A percentile compares a stretch with the other conserved stretches of the same genome.
phyloP scores from a whole-genome alignment of 1,139 yeast species.

The Yamadazyma friedrichii region DNA sequence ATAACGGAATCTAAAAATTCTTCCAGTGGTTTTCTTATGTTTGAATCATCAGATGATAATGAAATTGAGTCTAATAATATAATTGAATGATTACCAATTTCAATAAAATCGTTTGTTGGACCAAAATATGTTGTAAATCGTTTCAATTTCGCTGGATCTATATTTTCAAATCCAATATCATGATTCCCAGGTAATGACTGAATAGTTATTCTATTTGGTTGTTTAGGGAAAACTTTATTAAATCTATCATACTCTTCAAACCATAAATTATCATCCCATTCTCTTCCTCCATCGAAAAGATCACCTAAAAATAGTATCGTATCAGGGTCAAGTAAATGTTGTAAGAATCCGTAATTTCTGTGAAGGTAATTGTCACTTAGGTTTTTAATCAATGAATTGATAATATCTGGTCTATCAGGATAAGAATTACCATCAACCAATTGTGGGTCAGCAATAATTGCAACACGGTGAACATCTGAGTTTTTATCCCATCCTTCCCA shows the following conservation, averaged over 20 bases:
- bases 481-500: constrained; percentile 58
- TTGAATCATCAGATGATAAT: constrained; percentile 46
- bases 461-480: constrained; percentile 55
- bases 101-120: constrained; percentile 51
- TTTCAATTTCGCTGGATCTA: constrained; percentile 49
- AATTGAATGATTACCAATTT: constrained; percentile 73
- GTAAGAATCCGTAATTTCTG: constrained; percentile 68
- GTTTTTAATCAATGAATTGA: constrained; percentile 46
- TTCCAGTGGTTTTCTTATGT: constrained; percentile 20
- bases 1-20: constrained; percentile 26
- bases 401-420: constrained; percentile 49
- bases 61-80: constrained; percentile 82
- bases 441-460: constrained; percentile 89
- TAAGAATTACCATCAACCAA: constrained; percentile 78
- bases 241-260: constrained; percentile 69
- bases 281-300: constrained; percentile 91
- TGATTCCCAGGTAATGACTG: constrained; percentile 88
- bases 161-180: constrained; percentile 87
- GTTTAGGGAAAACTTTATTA: constrained; percentile 55
- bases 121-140: constrained; percentile 79
- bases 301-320: constrained; percentile 83
- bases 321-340: constrained; percentile 66
- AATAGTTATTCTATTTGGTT: constrained; percentile 48
- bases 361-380: constrained; percentile 75
- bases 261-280: constrained; percentile 70